Evolutionary conservation across 768 basidiomycete genomes (phyloP).

Genomic region (Psilocybe cubensis): DNA sequence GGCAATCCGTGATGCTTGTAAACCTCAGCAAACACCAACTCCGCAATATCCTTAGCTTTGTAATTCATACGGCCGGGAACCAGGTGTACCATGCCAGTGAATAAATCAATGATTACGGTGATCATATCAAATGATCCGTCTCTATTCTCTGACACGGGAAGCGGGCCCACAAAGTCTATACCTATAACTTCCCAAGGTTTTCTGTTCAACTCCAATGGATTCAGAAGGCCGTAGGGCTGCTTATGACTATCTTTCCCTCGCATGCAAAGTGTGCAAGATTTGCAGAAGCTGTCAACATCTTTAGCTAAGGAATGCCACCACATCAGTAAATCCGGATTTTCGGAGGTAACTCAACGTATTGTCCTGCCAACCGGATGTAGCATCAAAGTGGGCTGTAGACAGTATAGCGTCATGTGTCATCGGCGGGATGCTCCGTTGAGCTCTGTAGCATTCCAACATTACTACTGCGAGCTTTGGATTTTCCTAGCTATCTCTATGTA

Average conservation of each 20-base stretch:
- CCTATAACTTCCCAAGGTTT: constrained; percentile 15
- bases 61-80: constrained; percentile 7
- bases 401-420: no score
- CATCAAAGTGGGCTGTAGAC: no score
- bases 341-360: no score
- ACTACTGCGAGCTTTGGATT: no score
- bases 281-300: constrained; percentile 30
- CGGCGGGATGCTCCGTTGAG: no score
- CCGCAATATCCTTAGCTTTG: constrained; percentile 10
- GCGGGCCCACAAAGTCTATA: constrained; percentile 17
- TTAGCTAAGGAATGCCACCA: constrained; percentile 39
- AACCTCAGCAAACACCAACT: constrained; percentile 10
- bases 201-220: constrained; percentile 5
- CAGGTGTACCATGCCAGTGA: constrained; percentile 14
- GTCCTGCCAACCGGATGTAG: no score
- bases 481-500: no score
- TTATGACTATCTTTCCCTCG: constrained; percentile 24
- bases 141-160: constrained; percentile 12
- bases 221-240: constrained; percentile 22
- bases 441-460: no score
- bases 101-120: constrained; percentile 9
- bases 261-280: constrained; percentile 25
- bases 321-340: no score
- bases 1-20: constrained; percentile 17
- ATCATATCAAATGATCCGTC: constrained; percentile 9